A percentile compares a stretch with the other conserved stretches of the same genome.
phyloP scores from a whole-genome alignment of 164 flowering plant species.

The Magnolia sinica region DNA sequence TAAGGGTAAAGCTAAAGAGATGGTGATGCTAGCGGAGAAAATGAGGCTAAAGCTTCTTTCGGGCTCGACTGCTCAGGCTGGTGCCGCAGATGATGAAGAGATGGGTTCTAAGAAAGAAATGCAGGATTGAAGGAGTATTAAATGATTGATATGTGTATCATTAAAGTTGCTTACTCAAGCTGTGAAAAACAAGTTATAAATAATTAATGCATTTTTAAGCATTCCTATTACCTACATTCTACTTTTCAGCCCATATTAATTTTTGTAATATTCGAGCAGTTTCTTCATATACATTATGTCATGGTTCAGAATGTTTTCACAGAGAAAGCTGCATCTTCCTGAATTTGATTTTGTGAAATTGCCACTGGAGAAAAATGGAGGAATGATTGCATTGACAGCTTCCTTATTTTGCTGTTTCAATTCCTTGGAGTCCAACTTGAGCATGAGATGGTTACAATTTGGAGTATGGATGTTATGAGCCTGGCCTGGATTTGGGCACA shows the following conservation, averaged over 20 bases:
- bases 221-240: neutral
- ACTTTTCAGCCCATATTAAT: neutral
- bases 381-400: no score
- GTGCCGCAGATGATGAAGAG: conserved; percentile 65
- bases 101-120: conserved; percentile 90
- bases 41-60: conserved; percentile 91
- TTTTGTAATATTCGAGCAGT: no score
- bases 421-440: no score
- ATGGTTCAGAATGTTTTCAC: no score
- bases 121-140: conserved; percentile 45
- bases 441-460: no score
- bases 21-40: conserved; percentile 93
- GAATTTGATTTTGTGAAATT: no score
- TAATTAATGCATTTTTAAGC: neutral
- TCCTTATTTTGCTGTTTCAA: no score
- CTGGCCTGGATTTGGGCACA: no score
- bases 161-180: neutral
- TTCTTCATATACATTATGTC: no score
- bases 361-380: no score
- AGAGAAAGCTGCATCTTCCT: no score
- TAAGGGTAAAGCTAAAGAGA: conserved; percentile 89
- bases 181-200: neutral
- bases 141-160: neutral
- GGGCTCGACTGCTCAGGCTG: conserved; percentile 49
- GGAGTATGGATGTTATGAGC: no score